Percentiles rank a stretch among this genome's conserved stretches.
phyloP scores from a whole-genome alignment of 73 alveolate species.

The Tetrahymena elliotti region DNA sequence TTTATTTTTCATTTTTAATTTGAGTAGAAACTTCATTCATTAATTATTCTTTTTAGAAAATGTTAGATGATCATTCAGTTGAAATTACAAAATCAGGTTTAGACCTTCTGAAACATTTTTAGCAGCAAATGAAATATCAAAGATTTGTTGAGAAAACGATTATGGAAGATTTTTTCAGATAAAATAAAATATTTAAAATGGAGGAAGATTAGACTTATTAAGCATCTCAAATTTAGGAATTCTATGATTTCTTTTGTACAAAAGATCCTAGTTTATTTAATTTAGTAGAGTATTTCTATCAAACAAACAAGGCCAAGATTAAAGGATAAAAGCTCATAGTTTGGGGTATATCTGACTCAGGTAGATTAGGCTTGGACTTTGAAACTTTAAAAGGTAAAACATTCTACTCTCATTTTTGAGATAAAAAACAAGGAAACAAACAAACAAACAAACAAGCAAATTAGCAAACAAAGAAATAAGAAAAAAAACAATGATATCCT shows the following conservation, averaged over 20 bases:
- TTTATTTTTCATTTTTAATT: no score
- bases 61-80: not conserved
- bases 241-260: not conserved
- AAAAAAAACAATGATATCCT: no score
- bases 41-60: no score
- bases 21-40: no score
- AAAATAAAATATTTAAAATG: not conserved
- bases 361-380: not conserved
- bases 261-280: not conserved
- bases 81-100: not conserved
- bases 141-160: conserved; percentile 3
- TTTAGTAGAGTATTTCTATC: not conserved
- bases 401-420: not conserved
- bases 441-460: no score
- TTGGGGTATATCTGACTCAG: not conserved
- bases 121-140: not conserved
- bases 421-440: no score
- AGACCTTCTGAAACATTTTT: not conserved
- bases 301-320: not conserved
- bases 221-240: not conserved
- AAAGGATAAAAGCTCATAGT: not conserved
- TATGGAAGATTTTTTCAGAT: conserved; percentile 13
- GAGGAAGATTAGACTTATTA: not conserved
- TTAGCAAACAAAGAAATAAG: no score
- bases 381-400: not conserved